Percentiles rank a stretch among this genome's conserved stretches.
Evolutionary conservation across 1,284 basidiomycete species (phyloP).

Genomic region (Tylopilus orsonianus): DNA sequence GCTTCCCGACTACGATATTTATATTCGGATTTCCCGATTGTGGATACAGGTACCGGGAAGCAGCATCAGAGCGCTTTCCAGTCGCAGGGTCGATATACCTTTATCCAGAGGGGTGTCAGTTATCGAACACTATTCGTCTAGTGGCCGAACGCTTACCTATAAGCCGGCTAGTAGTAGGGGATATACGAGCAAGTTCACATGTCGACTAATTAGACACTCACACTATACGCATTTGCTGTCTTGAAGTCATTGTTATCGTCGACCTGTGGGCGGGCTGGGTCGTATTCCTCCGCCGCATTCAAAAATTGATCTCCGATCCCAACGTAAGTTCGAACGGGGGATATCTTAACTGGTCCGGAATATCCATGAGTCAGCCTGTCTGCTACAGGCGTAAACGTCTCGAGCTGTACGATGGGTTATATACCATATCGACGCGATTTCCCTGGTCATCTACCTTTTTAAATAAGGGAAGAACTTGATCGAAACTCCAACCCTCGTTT

Average conservation of each 20-base stretch:
- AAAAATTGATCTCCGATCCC: slow-evolving; percentile 49
- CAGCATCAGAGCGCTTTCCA: slow-evolving; percentile 57
- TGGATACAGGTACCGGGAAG: slow-evolving; percentile 59
- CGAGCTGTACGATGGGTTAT: slow-evolving; percentile 37
- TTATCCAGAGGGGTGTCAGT: slow-evolving; percentile 9
- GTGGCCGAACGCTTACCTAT: slow-evolving; percentile 6
- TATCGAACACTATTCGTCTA: background rate
- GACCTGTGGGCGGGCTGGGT: slow-evolving; percentile 40
- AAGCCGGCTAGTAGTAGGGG: slow-evolving; percentile 1
- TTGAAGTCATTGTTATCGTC: slow-evolving; percentile 47
- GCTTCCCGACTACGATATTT: slow-evolving; percentile 38
- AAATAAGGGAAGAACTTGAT: slow-evolving; percentile 46
- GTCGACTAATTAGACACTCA: slow-evolving; percentile 29
- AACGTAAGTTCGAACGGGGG: slow-evolving; percentile 37
- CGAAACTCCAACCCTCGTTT: slow-evolving; percentile 54
- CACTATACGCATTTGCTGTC: slow-evolving; percentile 44
- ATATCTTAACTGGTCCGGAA: slow-evolving; percentile 54
- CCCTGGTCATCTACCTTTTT: slow-evolving; percentile 41
- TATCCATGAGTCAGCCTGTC: slow-evolving; percentile 46
- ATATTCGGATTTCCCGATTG: slow-evolving; percentile 45
- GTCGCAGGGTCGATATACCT: slow-evolving; percentile 51
- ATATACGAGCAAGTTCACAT: background rate
- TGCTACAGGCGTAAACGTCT: slow-evolving; percentile 45
- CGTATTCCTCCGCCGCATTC: slow-evolving; percentile 42
- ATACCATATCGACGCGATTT: background rate